Evolutionary conservation across 108 stramenopile species (phyloP).

Genomic region (Nitzschia inconspicua): DNA sequence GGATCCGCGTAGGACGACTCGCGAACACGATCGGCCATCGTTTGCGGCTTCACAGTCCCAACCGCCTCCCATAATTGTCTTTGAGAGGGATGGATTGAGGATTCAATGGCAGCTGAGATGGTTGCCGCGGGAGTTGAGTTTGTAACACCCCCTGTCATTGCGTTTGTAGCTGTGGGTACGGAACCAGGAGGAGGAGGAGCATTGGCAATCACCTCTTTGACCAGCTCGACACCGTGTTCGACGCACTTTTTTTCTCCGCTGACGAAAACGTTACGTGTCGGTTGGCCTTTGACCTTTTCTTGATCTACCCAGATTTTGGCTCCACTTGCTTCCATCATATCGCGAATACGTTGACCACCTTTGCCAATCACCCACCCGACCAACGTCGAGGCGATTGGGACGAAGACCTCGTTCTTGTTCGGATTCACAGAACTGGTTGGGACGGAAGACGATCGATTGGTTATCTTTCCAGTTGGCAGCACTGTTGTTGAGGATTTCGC

Average conservation of each 20-base stretch:
- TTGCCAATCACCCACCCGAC: constrained; percentile 92
- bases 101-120: neutral
- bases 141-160: neutral
- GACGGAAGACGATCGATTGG: neutral
- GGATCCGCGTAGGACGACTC: neutral
- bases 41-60: too few species aligned
- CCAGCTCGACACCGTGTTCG: constrained; percentile 68
- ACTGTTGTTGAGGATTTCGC: neutral
- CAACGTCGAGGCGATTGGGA: constrained; percentile 69
- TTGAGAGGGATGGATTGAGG: too few species aligned
- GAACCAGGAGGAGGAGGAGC: constrained; percentile 41
- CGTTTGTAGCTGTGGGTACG: neutral
- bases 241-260: constrained; percentile 74
- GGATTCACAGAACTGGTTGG: constrained; percentile 1
- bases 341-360: constrained; percentile 82
- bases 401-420: constrained; percentile 52
- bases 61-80: too few species aligned
- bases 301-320: constrained; percentile 93
- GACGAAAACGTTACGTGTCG: constrained; percentile 79
- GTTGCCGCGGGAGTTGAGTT: neutral
- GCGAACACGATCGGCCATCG: neutral
- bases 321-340: constrained; percentile 89
- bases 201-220: constrained; percentile 74
- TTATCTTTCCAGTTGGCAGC: neutral
- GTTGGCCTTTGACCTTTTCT: constrained; percentile 68